Evolutionary conservation across 2,329 filamentous ascomycete species (phyloP), one percentile per base, ranked within the genome.

Genomic region (Didymella keratinophila): DNA sequence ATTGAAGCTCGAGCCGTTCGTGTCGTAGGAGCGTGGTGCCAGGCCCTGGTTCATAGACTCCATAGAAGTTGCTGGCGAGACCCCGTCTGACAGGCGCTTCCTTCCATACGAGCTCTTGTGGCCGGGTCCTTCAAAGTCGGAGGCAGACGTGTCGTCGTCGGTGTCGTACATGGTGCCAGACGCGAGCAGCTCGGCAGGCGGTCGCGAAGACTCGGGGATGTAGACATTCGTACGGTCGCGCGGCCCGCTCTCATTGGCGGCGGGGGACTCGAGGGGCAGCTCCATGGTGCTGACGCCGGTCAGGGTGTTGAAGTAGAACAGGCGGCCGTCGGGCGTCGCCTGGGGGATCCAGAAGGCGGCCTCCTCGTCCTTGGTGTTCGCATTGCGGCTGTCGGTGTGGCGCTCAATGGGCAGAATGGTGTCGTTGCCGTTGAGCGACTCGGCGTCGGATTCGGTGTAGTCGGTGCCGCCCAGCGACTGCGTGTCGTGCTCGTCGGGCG

Each of bases 341-440:
- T 99, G 95, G 18, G 95, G 95, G 67, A 99, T 97, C 95, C 95
- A 99, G 75, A 96, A 99, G 65, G 96, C 94, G 44, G 94, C 93
- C 75, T 94, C 89, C 68, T 95, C 93, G 72, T 91, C 90, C 71
- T 89, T 88, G 63, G 78, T 82, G 62, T 78, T 78, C 39, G 50
- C 56, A 44, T 44, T 36, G 62, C 46, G 56, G 49, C 55, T 52
- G 44, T 84, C 84, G 20, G 83, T 82, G 27, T 55, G 51, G 48
- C 88, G 87, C 71, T 96, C 92, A 48, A 92, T 84, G 6, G 90
- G 88, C 59, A 80, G 76, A n/a, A 81, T 78, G 39, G 76, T 75
- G 56, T 78, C 76, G 53, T 77, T 74, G 37, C 71, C 74, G 57
- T 69, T 74, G 50, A 75, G 37, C 30, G 74, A 77, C 60, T 77